phyloP scores from a whole-genome alignment of 106 monocot species.

The Acanthochlamys bracteata region DNA sequence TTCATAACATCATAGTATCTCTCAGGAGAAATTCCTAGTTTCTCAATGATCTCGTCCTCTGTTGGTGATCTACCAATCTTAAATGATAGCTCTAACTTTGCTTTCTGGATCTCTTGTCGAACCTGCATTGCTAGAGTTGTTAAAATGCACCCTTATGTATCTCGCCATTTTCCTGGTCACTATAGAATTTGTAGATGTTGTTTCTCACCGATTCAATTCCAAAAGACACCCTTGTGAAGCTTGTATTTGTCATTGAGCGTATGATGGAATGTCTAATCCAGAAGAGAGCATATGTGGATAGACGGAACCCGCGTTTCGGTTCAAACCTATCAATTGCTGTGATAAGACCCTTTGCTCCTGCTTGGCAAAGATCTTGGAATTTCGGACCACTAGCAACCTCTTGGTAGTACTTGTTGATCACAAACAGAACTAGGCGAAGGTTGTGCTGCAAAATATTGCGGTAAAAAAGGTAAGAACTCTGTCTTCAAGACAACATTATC shows the following conservation, averaged over 20 bases:
- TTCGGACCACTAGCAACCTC: conserved; percentile 50
- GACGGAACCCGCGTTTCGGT: conserved; percentile 63
- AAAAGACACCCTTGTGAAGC: conserved; percentile 68
- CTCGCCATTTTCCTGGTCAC: too few species aligned
- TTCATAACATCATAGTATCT: conserved; percentile 68
- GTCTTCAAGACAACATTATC: too few species aligned
- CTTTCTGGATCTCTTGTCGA: conserved; percentile 61
- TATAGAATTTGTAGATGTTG: too few species aligned
- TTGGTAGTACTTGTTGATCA: conserved; percentile 79
- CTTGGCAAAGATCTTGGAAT: conserved; percentile 92
- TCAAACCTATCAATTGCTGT: conserved; percentile 83
- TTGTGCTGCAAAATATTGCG: conserved; percentile 63
- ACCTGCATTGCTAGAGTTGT: conserved; percentile 30
- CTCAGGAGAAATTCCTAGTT: conserved; percentile 47
- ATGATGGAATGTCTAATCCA: conserved; percentile 90
- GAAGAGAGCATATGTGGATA: conserved; percentile 82
- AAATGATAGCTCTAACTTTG: conserved; percentile 48
- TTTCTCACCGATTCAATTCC: conserved; percentile 75
- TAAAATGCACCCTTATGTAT: too few species aligned
- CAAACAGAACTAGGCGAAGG: conserved; percentile 73
- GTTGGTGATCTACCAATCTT: conserved; percentile 63
- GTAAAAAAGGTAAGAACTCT: too few species aligned
- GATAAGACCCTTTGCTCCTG: conserved; percentile 77
- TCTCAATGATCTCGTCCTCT: conserved; percentile 60
- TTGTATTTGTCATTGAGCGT: conserved; percentile 67